Base-by-base conservation (phyloP, 257 asterid species). In the Plantago elongata region DNA sequence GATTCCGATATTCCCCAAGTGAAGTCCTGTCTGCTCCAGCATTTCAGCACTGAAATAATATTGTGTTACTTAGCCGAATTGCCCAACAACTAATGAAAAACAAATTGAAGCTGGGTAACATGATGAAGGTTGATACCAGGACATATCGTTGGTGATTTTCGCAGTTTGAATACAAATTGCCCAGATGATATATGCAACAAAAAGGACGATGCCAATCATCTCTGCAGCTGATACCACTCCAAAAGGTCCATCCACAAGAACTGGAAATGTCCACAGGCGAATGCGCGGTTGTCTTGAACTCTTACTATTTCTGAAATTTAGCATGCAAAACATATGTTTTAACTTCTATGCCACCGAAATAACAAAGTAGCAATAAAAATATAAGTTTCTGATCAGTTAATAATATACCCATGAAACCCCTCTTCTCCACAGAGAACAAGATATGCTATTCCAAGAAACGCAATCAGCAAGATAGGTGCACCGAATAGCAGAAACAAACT, bases 181-280 rank as follows among this genome's bases (percentile, higher is more conserved):
- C 95, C 96, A 90, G 13, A 83, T 49, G 30, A 84, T 55, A 65
- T 81, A 90, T 34, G 62, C 46, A 9, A 70, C 6, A 45, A 90
- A 85, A 50, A 85, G 44, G n/a, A 75, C 34, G 18, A 90, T 81
- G 15, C 94, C 96, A 63, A 90, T 78, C 63, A 82, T 73, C 74
- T 90, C 97, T 49, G 88, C 90, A 5, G 97, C 97, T 12, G 97
- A 81, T 44, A 87, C 91, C 46, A 90, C 97, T 15, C 97, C 97
- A 48, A 90, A 90, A 9, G 96, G 91, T 14, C 96, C 96, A 30
- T 87, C 85, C 49, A 85, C 89, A 27, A 87, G 60, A 55, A 90
- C 83, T 4, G 97, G 96, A 51, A 90, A 80, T 16, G 97, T 90
- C 97, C 96, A 83, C 60, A 90, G 52, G 10, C 89, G 79, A 45